Conservation (phyloP, 805 yeast species). For the Lachancea thermotolerans region DNA sequence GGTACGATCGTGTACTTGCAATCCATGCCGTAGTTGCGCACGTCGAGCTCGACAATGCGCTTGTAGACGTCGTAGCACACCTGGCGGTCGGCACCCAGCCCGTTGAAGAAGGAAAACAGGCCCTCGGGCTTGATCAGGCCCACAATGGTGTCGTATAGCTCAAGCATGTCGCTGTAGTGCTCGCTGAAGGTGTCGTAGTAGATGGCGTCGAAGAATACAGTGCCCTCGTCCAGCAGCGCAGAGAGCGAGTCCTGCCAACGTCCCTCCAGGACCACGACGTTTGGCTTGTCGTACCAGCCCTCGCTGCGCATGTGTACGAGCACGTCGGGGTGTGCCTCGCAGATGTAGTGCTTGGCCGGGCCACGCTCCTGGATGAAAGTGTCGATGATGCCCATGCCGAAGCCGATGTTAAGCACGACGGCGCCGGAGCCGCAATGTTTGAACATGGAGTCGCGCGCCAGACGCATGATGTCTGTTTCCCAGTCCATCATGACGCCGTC, state of each 20-base stretch:
- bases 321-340: constrained; percentile 95
- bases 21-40: constrained; percentile 68
- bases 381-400: constrained; percentile 96
- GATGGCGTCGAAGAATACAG: constrained; percentile 76
- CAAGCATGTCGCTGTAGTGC: constrained; percentile 83
- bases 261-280: constrained; percentile 76
- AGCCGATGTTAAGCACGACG: constrained; percentile 76
- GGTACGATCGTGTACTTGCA: constrained; percentile 41
- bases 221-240: constrained; percentile 49
- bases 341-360: constrained; percentile 64
- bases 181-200: constrained; percentile 93
- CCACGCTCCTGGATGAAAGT: constrained; percentile 51
- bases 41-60: constrained; percentile 71
- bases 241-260: constrained; percentile 86
- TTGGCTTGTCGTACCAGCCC: constrained; percentile 76
- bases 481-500: constrained; percentile 99
- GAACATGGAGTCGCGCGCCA: constrained; percentile 72
- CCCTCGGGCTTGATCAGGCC: constrained; percentile 81
- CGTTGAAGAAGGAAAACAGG: constrained; percentile 85
- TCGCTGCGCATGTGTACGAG: constrained; percentile 55
- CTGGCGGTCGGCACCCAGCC: constrained; percentile 74
- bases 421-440: constrained; percentile 32
- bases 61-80: constrained; percentile 79
- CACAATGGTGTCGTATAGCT: constrained; percentile 71
- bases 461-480: constrained; percentile 78